A percentile compares a stretch with the other conserved stretches of the same genome.
phyloP scores from a whole-genome alignment of 768 basidiomycete species.

The Galerina sulciceps region DNA sequence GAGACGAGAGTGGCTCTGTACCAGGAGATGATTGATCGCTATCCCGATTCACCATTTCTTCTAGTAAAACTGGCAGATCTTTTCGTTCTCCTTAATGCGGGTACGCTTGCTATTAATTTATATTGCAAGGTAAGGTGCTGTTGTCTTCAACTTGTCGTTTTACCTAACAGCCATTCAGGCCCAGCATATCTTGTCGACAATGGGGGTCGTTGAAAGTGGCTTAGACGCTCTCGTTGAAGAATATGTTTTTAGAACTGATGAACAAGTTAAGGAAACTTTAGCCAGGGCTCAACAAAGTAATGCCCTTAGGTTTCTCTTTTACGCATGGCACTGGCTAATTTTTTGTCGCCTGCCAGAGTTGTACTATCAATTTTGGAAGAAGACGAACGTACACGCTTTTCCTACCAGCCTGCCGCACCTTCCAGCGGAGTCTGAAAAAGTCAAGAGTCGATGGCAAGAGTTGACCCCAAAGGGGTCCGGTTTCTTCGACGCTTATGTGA shows the following conservation, averaged over 20 bases:
- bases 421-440: constrained; percentile 22
- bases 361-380: constrained; percentile 24
- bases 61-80: constrained; percentile 16
- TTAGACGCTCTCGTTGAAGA: not conserved
- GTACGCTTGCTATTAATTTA: constrained; percentile 17
- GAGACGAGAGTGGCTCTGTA: constrained; percentile 16
- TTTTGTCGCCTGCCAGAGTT: not conserved
- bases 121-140: constrained; percentile 18
- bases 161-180: constrained; percentile 8
- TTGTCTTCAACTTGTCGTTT: not conserved
- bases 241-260: not conserved
- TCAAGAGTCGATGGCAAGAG: constrained; percentile 24
- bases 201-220: not conserved
- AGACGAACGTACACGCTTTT: constrained; percentile 24
- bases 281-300: not conserved
- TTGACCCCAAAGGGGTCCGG: constrained; percentile 15
- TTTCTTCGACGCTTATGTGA: constrained; percentile 22
- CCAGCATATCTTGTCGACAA: constrained; percentile 14
- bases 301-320: not conserved
- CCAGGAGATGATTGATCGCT: constrained; percentile 23
- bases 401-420: constrained; percentile 24
- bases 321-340: not conserved
- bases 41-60: constrained; percentile 17
- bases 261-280: not conserved
- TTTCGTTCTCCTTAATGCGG: constrained; percentile 7